A percentile compares a stretch with the other conserved stretches of the same genome.
Evolutionary conservation across 176 grass and related monocot genomes (phyloP).

Genomic region (Rhynchospora tenuis): DNA sequence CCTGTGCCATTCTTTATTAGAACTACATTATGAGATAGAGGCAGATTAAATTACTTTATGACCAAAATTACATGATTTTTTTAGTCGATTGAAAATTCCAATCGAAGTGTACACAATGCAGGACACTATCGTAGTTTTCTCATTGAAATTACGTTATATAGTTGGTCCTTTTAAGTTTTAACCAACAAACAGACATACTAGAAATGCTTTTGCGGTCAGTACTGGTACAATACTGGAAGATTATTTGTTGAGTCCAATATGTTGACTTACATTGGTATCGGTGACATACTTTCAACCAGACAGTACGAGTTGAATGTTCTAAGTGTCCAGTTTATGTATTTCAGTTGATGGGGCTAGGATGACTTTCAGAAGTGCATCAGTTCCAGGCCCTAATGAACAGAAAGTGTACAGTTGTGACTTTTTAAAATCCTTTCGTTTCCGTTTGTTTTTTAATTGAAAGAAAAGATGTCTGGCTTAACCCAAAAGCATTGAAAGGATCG

Average conservation of each 20-base stretch:
- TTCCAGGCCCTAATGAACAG: neutral
- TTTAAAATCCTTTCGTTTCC: neutral
- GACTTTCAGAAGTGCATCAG: neutral
- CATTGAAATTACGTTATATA: neutral
- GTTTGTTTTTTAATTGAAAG: neutral
- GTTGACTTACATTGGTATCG: neutral
- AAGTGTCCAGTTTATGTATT: neutral
- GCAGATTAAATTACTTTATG: neutral
- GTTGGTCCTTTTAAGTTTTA: neutral
- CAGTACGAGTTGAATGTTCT: neutral
- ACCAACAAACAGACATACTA: neutral
- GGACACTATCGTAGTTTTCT: neutral
- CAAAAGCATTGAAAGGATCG: neutral
- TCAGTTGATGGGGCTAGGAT: neutral
- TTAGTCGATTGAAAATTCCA: neutral
- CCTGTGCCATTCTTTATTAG: conserved; percentile 21
- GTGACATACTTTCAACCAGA: neutral
- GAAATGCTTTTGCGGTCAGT: neutral
- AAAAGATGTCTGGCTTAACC: neutral
- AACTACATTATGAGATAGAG: neutral
- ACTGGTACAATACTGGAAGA: neutral
- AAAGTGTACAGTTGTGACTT: neutral
- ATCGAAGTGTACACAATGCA: neutral
- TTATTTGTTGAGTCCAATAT: neutral
- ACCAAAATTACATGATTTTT: neutral